phyloP scores from a whole-genome alignment of 192 early-diverging fungal genomes.

The Bifiguratus adelaidae region DNA sequence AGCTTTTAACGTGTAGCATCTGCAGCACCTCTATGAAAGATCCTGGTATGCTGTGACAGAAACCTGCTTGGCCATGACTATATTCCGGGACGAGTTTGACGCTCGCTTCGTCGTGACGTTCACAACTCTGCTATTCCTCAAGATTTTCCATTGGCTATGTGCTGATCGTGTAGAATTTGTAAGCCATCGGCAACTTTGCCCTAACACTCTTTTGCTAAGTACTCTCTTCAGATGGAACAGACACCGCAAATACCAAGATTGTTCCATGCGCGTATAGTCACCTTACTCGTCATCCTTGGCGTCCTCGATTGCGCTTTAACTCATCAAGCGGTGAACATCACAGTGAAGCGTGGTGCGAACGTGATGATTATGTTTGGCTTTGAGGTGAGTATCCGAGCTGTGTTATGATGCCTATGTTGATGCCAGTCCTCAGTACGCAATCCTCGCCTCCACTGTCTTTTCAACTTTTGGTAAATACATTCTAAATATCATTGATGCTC shows the following conservation, averaged over 20 bases:
- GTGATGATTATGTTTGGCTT: slow-evolving; percentile 99
- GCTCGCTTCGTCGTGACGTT: slow-evolving; percentile 75
- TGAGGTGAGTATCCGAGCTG: slow-evolving; percentile 43
- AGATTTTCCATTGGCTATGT: slow-evolving; percentile 95
- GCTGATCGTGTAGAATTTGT: slow-evolving; percentile 86
- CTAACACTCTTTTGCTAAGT: too few relatives aligned
- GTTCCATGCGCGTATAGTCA: slow-evolving; percentile 65
- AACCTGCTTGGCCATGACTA: slow-evolving; percentile 91
- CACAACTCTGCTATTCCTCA: slow-evolving; percentile 79
- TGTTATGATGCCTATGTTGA: neutral
- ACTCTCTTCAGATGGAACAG: slow-evolving; percentile 75
- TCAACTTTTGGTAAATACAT: slow-evolving; percentile 76
- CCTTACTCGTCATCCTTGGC: slow-evolving; percentile 54
- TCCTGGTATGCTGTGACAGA: slow-evolving; percentile 98
- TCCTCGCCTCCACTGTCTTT: slow-evolving; percentile 69
- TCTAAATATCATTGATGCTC: slow-evolving; percentile 77
- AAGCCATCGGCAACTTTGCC: slow-evolving; percentile 4
- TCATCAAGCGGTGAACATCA: slow-evolving; percentile 50
- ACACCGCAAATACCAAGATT: slow-evolving; percentile 43
- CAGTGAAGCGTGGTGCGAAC: slow-evolving; percentile 55
- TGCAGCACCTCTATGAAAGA: slow-evolving; percentile 89
- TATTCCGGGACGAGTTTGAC: slow-evolving; percentile 94
- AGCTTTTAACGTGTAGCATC: neutral
- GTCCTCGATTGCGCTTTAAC: slow-evolving; percentile 69
- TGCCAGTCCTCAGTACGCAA: slow-evolving; percentile 62